These are phyloP conservation scores for Ophiostoma perfectum DNA, from an alignment of 2,329 filamentous ascomycete genomes.

Conservation along the genomic window DNA sequence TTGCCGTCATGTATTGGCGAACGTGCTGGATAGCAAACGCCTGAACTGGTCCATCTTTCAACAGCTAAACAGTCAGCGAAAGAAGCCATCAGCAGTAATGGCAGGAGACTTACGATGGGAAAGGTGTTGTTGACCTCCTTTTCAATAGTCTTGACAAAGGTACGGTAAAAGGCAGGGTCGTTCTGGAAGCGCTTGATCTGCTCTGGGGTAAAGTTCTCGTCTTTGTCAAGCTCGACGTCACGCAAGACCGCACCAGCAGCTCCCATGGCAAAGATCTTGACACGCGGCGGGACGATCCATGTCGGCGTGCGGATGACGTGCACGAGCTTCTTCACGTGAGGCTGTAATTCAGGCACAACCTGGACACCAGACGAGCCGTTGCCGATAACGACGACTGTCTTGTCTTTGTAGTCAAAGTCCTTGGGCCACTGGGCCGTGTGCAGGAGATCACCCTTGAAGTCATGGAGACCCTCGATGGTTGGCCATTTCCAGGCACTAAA, in stretches of 20 bases:
- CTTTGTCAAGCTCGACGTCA: conserved; percentile 39
- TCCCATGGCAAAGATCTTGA: conserved; percentile 37
- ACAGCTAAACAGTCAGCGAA: conserved; percentile 30
- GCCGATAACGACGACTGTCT: conserved; percentile 52
- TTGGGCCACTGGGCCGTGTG: conserved; percentile 52
- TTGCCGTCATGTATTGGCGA: conserved; percentile 43
- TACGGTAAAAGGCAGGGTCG: conserved; percentile 42
- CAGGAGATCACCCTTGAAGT: conserved; percentile 45
- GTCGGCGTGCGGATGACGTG: conserved; percentile 40
- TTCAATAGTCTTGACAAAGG: conserved; percentile 45
- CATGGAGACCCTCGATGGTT: conserved; percentile 41
- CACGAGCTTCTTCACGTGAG: conserved; percentile 36
- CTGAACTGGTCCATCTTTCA: conserved; percentile 40
- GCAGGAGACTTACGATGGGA: conserved; percentile 35
- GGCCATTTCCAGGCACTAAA: conserved; percentile 50
- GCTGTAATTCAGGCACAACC: conserved; percentile 46
- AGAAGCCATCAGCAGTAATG: too few species aligned
- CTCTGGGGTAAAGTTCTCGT: conserved; percentile 39
- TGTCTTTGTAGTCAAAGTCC: conserved; percentile 44
- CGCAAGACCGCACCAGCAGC: conserved; percentile 36
- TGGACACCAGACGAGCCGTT: conserved; percentile 53
- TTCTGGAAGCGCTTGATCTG: conserved; percentile 45
- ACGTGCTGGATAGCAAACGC: conserved; percentile 39
- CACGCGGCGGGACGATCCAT: conserved; percentile 38
- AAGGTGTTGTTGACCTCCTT: conserved; percentile 42